Percentiles rank a stretch among this genome's conserved stretches.
Conservation (phyloP, 1,284 basidiomycete species). For the Moesziomyces antarcticus region DNA sequence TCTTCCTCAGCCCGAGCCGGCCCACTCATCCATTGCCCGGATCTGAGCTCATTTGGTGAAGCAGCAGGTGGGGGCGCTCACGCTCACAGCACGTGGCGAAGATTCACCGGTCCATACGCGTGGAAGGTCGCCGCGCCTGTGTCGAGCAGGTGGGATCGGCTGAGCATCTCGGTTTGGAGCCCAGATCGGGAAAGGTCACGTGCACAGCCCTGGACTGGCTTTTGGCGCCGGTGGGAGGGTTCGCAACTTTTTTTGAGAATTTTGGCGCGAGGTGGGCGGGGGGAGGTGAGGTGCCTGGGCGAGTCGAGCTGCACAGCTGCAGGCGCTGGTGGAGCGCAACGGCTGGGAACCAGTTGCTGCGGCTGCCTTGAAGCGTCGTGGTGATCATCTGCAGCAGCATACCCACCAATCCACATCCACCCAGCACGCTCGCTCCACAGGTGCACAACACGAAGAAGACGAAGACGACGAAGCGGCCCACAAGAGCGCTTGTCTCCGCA, state of each 20-base stretch:
- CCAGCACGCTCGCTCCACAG: background rate
- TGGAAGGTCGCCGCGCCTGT: too few relatives aligned
- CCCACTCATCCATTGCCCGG: too few relatives aligned
- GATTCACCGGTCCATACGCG: too few relatives aligned
- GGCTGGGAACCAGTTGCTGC: conserved; percentile 11
- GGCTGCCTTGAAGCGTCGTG: conserved; percentile 8
- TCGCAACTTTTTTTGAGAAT: background rate
- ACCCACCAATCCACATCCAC: conserved; percentile 9
- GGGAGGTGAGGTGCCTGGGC: background rate
- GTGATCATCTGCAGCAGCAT: conserved; percentile 4
- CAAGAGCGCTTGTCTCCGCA: conserved; percentile 34
- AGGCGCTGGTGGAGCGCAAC: background rate
- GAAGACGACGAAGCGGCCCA: conserved; percentile 19
- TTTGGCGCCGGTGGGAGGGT: background rate
- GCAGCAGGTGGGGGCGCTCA: too few relatives aligned
- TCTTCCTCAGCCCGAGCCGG: too few relatives aligned
- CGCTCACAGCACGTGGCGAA: too few relatives aligned
- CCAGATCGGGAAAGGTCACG: background rate
- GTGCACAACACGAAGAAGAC: conserved; percentile 4
- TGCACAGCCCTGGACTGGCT: background rate
- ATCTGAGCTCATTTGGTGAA: too few relatives aligned
- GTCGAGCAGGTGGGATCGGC: too few relatives aligned
- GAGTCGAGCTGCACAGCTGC: background rate
- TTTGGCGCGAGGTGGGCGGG: background rate
- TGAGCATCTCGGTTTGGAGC: too few relatives aligned